Evolutionary conservation across 139 green algal species (phyloP), one percentile per base, ranked within the genome.

Genomic region (Micractinium conductrix): DNA sequence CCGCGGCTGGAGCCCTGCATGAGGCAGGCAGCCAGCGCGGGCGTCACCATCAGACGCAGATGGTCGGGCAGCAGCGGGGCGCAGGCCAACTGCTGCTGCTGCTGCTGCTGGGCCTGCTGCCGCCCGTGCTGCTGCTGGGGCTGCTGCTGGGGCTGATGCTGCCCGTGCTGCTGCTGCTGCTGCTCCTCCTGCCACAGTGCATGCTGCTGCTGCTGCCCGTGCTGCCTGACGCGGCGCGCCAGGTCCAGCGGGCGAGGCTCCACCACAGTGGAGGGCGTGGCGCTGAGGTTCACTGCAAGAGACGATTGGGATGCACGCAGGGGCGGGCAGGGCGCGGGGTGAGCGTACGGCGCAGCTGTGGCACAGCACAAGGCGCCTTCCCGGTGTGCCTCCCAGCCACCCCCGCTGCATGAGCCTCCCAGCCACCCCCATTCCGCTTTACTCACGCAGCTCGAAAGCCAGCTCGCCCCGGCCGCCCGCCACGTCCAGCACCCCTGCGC

Each of bases 401-500:
- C n/a, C n/a, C n/a, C n/a, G n/a, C n/a, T n/a, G n/a, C n/a, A n/a
- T n/a, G n/a, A n/a, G n/a, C n/a, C n/a, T n/a, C n/a, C n/a, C n/a
- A n/a, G n/a, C n/a, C n/a, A n/a, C n/a, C n/a, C n/a, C n/a, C n/a
- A n/a, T n/a, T n/a, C n/a, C n/a, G n/a, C n/a, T n/a, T n/a, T n/a
- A n/a, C n/a, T n/a, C n/a, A n/a, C n/a, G 44, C 50, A 93, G 82
- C 83, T 93, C 90, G 72, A 92, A 93, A 0, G 85, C 76, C n/a
- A 93, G 80, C 80, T 93, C 89, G 0, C 90, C 90, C 80, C 89
- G 88, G 30, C 90, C 90, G 2, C 89, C 90, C 5, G 89, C 90
- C 48, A 93, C 85, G 72, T 93, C 90, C 35, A 93, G 80, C 30
- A 93, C 87, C 2, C 90, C 90, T 1, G 74, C 60, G 2, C 90